These are phyloP conservation scores for Phytophthora colocasiae DNA, from an alignment of 352 stramenopile genomes.

Conservation along the genomic window DNA sequence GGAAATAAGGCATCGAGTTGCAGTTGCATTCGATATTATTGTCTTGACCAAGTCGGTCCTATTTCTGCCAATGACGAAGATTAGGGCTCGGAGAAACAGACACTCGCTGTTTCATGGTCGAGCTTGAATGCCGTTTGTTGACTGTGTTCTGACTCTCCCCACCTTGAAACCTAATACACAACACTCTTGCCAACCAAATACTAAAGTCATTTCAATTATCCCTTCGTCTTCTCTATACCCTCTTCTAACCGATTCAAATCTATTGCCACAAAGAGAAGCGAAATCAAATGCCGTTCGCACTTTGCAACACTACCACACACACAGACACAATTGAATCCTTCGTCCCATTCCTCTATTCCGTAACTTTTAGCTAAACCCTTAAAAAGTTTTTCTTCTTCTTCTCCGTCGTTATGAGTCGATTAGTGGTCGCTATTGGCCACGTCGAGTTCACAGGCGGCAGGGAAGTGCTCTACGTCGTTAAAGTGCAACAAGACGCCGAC, in stretches of 20 bases:
- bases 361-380: neutral
- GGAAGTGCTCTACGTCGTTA: slow-evolving; percentile 79
- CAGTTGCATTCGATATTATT: slow-evolving; percentile 2
- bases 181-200: neutral
- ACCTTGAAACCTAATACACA: neutral
- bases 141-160: slow-evolving; percentile 26
- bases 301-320: slow-evolving; percentile 15
- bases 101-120: slow-evolving; percentile 8
- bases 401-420: slow-evolving; percentile 57
- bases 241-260: neutral
- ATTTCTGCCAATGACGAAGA: slow-evolving; percentile 22
- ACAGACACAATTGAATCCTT: neutral
- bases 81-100: slow-evolving; percentile 16
- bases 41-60: slow-evolving; percentile 4
- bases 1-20: slow-evolving; percentile 2
- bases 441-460: slow-evolving; percentile 78
- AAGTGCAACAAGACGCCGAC: slow-evolving; percentile 76
- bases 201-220: neutral
- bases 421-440: slow-evolving; percentile 78
- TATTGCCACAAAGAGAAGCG: slow-evolving; percentile 8
- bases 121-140: slow-evolving; percentile 9
- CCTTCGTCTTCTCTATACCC: neutral
- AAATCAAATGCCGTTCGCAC: slow-evolving; percentile 14
- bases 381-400: neutral
- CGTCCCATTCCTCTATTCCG: slow-evolving; percentile 11